Percentiles rank a stretch among this genome's conserved stretches.
Evolutionary conservation across 148 eudicot species (phyloP).

Genomic region (Diospyros kaki): DNA sequence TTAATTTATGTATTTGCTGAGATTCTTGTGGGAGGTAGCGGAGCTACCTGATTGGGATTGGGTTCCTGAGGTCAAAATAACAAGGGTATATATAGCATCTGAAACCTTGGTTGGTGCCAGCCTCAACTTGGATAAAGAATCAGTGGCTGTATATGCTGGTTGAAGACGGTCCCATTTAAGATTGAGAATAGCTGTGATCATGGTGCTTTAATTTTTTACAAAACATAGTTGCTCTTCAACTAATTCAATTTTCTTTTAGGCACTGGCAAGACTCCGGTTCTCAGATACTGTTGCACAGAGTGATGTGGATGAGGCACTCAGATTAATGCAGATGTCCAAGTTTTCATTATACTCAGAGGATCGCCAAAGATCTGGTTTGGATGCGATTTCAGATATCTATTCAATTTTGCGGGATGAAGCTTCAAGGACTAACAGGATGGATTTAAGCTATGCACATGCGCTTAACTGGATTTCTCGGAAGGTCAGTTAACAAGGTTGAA

Average conservation of each 20-base stretch:
- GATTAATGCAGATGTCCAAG: constrained; percentile 97
- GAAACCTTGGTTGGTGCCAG: not conserved
- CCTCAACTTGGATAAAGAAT: not conserved
- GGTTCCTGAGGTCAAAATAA: not conserved
- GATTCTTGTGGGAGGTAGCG: not conserved
- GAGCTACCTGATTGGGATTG: not conserved
- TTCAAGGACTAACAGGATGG: constrained; percentile 72
- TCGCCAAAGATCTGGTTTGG: constrained; percentile 90
- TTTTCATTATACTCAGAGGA: constrained; percentile 98
- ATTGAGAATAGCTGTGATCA: not conserved
- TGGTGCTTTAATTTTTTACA: not conserved
- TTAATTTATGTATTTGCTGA: not conserved
- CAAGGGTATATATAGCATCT: not conserved
- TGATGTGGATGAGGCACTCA: constrained; percentile 93
- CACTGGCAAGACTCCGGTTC: constrained; percentile 96
- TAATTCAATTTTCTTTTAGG: constrained; percentile 37
- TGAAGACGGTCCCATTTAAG: not conserved
- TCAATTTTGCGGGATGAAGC: constrained; percentile 96
- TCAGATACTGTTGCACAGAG: constrained; percentile 82
- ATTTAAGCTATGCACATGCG: constrained; percentile 87
- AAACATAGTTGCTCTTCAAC: not conserved
- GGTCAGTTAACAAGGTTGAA: constrained; percentile 37
- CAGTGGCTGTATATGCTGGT: not conserved
- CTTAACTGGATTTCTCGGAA: constrained; percentile 98
- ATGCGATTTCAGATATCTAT: constrained; percentile 94